Percentiles rank a stretch among this genome's conserved stretches.
phyloP scores from a whole-genome alignment of 495 filamentous ascomycete genomes.

The Penicillium bovifimosum region DNA sequence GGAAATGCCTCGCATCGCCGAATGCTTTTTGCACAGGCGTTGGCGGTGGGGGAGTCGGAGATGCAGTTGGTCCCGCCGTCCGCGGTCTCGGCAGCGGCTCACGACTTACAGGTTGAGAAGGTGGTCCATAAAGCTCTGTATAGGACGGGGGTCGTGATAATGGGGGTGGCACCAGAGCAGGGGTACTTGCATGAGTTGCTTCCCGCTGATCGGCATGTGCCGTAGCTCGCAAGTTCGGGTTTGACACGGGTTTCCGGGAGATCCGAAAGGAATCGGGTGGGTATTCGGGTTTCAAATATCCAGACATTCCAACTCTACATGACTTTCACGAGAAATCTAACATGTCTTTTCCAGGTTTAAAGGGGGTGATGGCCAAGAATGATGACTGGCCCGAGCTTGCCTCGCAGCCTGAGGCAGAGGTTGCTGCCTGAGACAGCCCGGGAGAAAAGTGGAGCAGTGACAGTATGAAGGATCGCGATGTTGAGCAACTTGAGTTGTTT shows the following conservation, averaged over 20 bases:
- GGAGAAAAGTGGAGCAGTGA: too few species aligned
- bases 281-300: slow-evolving; percentile 8
- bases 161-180: slow-evolving; percentile 7
- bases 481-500: too few species aligned
- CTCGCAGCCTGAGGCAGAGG: neutral
- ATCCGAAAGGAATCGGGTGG: slow-evolving; percentile 17
- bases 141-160: slow-evolving; percentile 21
- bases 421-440: neutral
- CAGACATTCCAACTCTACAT: slow-evolving; percentile 16
- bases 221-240: slow-evolving; percentile 23
- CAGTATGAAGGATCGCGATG: too few species aligned
- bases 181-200: slow-evolving; percentile 9
- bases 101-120: neutral
- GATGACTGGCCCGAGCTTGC: neutral
- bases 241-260: slow-evolving; percentile 25
- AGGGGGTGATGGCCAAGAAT: slow-evolving; percentile 9
- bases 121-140: slow-evolving; percentile 17
- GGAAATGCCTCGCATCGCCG: slow-evolving; percentile 55
- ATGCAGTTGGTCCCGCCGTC: slow-evolving; percentile 12
- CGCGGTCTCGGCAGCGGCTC: slow-evolving; percentile 8
- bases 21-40: slow-evolving; percentile 38
- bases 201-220: slow-evolving; percentile 11
- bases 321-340: neutral
- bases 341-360: neutral
- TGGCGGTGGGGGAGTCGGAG: slow-evolving; percentile 3